Conservation (phyloP, 2,329 filamentous ascomycete genomes). For the Talaromyces sp. region DNA sequence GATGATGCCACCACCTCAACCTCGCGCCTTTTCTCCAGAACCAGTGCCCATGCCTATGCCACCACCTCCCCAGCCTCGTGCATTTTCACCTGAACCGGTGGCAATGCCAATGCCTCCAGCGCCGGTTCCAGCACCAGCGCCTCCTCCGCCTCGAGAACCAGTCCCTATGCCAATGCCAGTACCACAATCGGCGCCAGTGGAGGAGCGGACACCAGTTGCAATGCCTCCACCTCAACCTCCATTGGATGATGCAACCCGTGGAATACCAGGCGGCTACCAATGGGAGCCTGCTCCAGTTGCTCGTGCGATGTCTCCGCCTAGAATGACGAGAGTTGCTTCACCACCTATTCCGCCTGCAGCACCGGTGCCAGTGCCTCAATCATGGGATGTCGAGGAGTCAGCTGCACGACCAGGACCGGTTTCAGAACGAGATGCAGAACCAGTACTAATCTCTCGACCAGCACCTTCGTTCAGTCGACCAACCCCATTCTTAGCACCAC, state of each 20-base stretch:
- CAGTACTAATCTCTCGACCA: not conserved
- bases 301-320: not conserved
- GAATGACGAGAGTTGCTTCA: not conserved
- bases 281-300: not conserved
- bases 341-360: not conserved
- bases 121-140: not conserved
- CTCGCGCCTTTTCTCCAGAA: not conserved
- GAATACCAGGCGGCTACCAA: conserved; percentile 3
- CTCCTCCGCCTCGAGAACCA: not conserved
- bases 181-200: not conserved
- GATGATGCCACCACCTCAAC: not conserved
- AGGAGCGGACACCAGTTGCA: not conserved
- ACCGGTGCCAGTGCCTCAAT: not conserved
- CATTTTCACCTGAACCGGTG: not conserved
- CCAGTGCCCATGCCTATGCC: not conserved
- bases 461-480: conserved; percentile 6
- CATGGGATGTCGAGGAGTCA: not conserved
- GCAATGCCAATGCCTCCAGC: not conserved
- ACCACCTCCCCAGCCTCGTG: not conserved
- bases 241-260: not conserved
- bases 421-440: not conserved
- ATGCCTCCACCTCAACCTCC: not conserved
- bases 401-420: not conserved
- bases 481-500: not conserved
- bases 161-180: not conserved